Evolutionary conservation across 1,139 yeast species (phyloP), one percentile per base, ranked within the genome.

Genomic region (Yamadazyma jaroonii): DNA sequence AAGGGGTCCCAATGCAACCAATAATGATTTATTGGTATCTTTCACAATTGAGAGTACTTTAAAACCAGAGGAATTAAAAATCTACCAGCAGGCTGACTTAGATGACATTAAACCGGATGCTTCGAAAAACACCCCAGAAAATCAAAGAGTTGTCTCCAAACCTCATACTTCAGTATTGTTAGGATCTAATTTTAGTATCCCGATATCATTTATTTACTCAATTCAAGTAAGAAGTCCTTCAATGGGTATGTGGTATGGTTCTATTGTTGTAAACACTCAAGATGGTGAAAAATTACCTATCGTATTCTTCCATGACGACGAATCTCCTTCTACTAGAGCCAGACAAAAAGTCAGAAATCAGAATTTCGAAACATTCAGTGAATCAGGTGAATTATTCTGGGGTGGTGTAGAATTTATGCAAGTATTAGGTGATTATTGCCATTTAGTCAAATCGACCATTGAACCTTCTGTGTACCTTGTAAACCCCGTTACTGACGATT

Each of bases 171-270:
- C 81, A 1, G 69, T 79, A 1, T 58, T 78, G 28, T 66, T 83
- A 1, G 76, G 84, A 1, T 86, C 78, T 57, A 77, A 87, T 9
- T 86, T 85, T 59, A 74, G 81, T 12, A 57, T 81, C 17, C 73
- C 82, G 1, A 59, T 88, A 9, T 61, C 76, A 20, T 77, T 72
- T 42, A 58, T 92, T 3, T 90, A 81, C 56, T 84, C 95, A 21
- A 69, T 92, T 32, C 96, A 90, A 57, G 75, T 84, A 9, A 73
- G 97, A 40, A 82, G 81, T 5, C 96, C 97, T 2, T 79, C 89
- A 1, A 64, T 74, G 15, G 94, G 96, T 1, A 84, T 87, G 81
- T 92, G 97, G 96, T 78, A 78, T 62, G 99, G 99, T 0, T 85
- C 95, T 0, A 64, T 90, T 13, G 68, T 88, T 2, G 62, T 90